phyloP scores from a whole-genome alignment of 31 red algal species.

The Odonthalia washingtoniensis region DNA sequence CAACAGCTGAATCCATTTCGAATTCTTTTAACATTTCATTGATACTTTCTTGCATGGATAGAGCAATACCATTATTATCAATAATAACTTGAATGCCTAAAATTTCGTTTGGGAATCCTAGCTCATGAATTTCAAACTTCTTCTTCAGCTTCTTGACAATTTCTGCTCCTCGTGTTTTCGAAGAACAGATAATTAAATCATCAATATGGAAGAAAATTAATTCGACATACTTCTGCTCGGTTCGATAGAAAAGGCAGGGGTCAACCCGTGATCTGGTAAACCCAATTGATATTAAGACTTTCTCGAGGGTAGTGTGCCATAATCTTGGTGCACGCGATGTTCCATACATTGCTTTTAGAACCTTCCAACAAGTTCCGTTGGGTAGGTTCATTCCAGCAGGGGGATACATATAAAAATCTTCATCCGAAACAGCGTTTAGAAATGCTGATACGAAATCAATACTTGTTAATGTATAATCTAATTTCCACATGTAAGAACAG shows the following conservation, averaged over 20 bases:
- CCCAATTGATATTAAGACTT: neutral
- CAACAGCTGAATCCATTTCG: neutral
- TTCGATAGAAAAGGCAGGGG: neutral
- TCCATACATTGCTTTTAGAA: neutral
- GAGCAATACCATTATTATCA: neutral
- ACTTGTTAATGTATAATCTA: neutral
- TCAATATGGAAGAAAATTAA: constrained; percentile 5
- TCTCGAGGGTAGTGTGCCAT: neutral
- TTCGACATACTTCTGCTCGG: neutral
- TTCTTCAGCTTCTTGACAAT: neutral
- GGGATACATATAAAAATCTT: neutral
- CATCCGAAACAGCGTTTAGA: neutral
- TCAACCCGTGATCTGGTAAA: neutral
- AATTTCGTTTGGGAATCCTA: neutral
- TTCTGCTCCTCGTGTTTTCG: neutral
- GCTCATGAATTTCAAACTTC: neutral
- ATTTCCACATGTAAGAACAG: neutral
- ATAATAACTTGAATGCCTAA: neutral
- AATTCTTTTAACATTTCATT: neutral
- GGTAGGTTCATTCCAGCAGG: neutral
- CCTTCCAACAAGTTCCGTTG: neutral
- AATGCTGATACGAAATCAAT: neutral
- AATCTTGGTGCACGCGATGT: neutral
- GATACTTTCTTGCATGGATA: neutral
- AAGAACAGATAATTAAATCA: neutral